Conservation (phyloP, 306 rosid species). For the Cucurbita pepo region DNA sequence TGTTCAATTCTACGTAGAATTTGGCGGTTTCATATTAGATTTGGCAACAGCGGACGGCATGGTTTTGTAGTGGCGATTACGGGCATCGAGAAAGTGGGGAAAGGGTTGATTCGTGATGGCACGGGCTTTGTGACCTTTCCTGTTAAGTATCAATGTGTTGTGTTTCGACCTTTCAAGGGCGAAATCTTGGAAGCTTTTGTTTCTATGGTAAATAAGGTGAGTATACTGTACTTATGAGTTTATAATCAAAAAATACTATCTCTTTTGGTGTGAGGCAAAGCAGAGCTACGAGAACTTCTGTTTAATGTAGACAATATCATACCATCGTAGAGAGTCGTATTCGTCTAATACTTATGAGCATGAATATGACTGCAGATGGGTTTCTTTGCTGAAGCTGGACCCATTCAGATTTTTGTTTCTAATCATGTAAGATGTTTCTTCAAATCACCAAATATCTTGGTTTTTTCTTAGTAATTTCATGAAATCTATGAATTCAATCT, state of each 20-base stretch:
- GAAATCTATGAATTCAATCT: background rate
- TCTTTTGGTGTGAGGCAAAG: no score
- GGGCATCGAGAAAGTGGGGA: slow-evolving; percentile 72
- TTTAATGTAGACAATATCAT: no score
- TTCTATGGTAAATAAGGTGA: slow-evolving; percentile 88
- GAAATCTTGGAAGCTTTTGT: slow-evolving; percentile 95
- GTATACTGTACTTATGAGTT: no score
- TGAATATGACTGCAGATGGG: slow-evolving; percentile 51
- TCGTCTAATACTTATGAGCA: background rate
- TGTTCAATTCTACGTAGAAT: no score
- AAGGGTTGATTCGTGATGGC: slow-evolving; percentile 80
- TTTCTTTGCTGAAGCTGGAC: slow-evolving; percentile 93
- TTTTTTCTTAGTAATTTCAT: background rate
- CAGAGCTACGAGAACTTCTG: no score
- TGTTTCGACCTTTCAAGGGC: slow-evolving; percentile 83
- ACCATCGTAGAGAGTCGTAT: no score
- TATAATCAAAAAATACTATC: no score
- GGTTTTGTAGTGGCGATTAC: slow-evolving; percentile 95
- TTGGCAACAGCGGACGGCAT: slow-evolving; percentile 56
- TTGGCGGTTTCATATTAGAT: background rate
- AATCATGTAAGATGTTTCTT: slow-evolving; percentile 40
- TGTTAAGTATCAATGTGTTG: slow-evolving; percentile 90
- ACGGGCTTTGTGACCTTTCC: slow-evolving; percentile 93
- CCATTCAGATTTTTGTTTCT: slow-evolving; percentile 88
- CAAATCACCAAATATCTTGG: background rate